These are phyloP conservation scores for Mariannaea elegans DNA, from an alignment of 2,329 filamentous ascomycete species.

Conservation along the genomic window DNA sequence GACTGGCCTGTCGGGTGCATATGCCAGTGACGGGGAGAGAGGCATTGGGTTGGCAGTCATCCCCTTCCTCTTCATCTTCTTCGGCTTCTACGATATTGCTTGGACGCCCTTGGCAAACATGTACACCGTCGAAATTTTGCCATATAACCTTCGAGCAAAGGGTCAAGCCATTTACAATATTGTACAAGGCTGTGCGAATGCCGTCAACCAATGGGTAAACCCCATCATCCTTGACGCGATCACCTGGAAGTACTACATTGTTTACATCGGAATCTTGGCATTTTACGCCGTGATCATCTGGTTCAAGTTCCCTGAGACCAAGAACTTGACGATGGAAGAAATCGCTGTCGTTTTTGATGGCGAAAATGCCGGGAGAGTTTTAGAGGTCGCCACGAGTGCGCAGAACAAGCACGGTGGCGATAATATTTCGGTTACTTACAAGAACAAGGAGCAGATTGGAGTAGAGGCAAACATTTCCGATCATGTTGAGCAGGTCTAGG, in stretches of 20 bases:
- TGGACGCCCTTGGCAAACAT: slow-evolving; percentile 38
- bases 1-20: not conserved
- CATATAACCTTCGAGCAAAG: slow-evolving; percentile 37
- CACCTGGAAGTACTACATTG: slow-evolving; percentile 36
- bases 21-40: not conserved
- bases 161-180: slow-evolving; percentile 36
- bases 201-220: slow-evolving; percentile 39
- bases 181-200: slow-evolving; percentile 33
- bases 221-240: slow-evolving; percentile 32
- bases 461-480: not conserved
- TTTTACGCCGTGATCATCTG: not conserved
- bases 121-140: slow-evolving; percentile 36
- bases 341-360: not conserved
- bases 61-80: slow-evolving; percentile 39
- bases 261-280: not conserved
- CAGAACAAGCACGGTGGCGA: not conserved
- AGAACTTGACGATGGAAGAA: not conserved
- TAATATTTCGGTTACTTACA: not conserved
- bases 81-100: slow-evolving; percentile 33
- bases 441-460: not conserved
- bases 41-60: slow-evolving; percentile 17
- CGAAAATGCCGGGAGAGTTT: not conserved
- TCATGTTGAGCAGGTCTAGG: not conserved
- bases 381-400: not conserved
- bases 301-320: not conserved